Evolutionary conservation across 208 protist genomes (phyloP).

Genomic region (Trypanosoma brucei): DNA sequence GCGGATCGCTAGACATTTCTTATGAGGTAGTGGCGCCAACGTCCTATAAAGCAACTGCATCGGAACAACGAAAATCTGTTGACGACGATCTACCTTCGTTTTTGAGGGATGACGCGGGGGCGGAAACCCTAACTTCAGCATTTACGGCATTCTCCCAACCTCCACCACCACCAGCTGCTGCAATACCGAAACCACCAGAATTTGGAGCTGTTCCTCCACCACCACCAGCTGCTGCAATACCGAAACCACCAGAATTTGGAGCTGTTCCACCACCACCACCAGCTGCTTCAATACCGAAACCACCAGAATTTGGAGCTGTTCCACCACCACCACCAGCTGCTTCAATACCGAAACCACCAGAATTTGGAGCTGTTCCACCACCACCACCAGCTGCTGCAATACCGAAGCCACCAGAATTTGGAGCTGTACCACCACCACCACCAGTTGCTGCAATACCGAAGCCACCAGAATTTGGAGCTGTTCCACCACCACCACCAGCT

Average conservation of each 20-base stretch:
- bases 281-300: background rate
- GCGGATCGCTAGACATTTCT: conserved; percentile 46
- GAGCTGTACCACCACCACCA: conserved; percentile 2
- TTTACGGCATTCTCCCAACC: conserved; percentile 14
- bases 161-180: conserved; percentile 12
- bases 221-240: background rate
- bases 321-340: conserved; percentile 3
- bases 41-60: background rate
- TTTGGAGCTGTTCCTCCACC: conserved; percentile 6
- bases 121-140: conserved; percentile 17
- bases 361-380: conserved; percentile 1
- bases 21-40: conserved; percentile 32
- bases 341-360: background rate
- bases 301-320: background rate
- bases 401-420: background rate
- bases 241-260: background rate
- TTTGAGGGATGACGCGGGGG: conserved; percentile 13
- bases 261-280: background rate
- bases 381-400: background rate
- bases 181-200: conserved; percentile 4
- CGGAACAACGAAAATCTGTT: background rate
- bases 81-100: conserved; percentile 20
- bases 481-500: background rate
- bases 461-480: background rate
- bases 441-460: background rate